Base-by-base conservation (phyloP, 2,329 filamentous ascomycete genomes). In the Mariannaea elegans region DNA sequence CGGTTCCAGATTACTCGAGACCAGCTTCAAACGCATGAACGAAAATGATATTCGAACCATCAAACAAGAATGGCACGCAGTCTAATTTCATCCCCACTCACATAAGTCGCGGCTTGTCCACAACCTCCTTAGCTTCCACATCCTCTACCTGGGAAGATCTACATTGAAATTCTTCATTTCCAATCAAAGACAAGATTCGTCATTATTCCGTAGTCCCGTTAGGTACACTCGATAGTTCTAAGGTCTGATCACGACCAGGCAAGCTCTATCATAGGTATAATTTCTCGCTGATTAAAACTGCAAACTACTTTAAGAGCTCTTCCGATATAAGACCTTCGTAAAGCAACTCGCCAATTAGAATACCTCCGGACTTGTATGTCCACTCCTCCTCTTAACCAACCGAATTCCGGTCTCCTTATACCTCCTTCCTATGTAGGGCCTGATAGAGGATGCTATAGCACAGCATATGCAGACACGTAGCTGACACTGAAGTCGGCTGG, bases 401-500 rank as follows among this genome's bases (percentile, higher is more conserved):
- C 10, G 23, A 36, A 36, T 42, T 53, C 49, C 18, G 8, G 34
- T 48, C 38, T 31, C 29, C 21, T 14, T 24, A 5, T 2, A 5
- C 9, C 19, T 32, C 9, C 44, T 10, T 46, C 16, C 23, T 2
- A 9, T 16, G 27, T 31, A 31, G 4, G 32, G 32, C 6, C 34
- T 4, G 14, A 23, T 46, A n/a, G 5, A 14, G 19, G 19, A 16
- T 52, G 2, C 46, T 72, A 93, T 31, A 93, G 72, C 14, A 94
- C 82, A 8, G 94, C 93, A 81, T 95, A 97, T 3, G 93, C 95
- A 73, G 94, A 94, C 3, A 92, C 93, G 76, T 99, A 99, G 78
- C 94, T 97, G 50, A 99, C 95, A 68, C 94, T 97, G 66, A 89
- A 95, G 64, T 97, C 92, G 14, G 73, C 76, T 1, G 89, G 81